Conservation (phyloP, 176 grass and related monocot species). For the Urochloa ruziziensis region DNA sequence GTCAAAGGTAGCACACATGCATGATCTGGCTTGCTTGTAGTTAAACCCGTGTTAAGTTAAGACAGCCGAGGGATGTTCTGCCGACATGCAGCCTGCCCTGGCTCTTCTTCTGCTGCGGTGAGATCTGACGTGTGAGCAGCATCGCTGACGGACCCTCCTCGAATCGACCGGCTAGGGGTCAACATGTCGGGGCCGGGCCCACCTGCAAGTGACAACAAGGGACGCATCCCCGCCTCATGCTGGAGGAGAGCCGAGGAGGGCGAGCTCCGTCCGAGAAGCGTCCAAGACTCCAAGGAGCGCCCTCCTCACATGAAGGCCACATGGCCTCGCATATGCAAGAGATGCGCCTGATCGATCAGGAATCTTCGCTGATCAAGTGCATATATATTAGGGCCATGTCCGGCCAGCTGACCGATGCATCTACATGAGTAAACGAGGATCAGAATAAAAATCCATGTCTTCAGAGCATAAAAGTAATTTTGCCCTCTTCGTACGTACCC, state of each 20-base stretch:
- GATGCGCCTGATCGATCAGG: not conserved
- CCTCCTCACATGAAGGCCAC: constrained; percentile 29
- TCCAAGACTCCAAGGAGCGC: constrained; percentile 17
- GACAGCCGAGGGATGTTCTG: not conserved
- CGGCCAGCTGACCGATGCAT: too few relatives aligned
- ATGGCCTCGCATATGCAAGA: not conserved
- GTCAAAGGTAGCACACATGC: too few relatives aligned
- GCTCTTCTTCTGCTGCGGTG: too few relatives aligned
- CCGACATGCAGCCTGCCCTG: not conserved
- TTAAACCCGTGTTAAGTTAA: not conserved
- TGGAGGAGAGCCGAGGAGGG: not conserved
- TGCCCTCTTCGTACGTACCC: too few relatives aligned
- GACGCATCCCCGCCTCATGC: too few relatives aligned
- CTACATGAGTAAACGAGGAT: too few relatives aligned
- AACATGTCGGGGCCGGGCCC: constrained; percentile 17
- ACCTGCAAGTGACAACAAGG: not conserved
- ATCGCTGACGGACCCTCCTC: not conserved
- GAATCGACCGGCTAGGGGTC: not conserved
- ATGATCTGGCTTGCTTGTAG: too few relatives aligned
- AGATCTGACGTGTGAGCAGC: constrained; percentile 19
- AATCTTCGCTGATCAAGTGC: constrained; percentile 15
- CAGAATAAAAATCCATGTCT: too few relatives aligned
- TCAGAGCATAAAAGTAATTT: too few relatives aligned
- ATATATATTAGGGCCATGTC: too few relatives aligned
- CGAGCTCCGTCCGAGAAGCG: constrained; percentile 13